A percentile compares a stretch with the other conserved stretches of the same genome.
phyloP scores from a whole-genome alignment of 805 yeast species.

The Saitoella complicata region DNA sequence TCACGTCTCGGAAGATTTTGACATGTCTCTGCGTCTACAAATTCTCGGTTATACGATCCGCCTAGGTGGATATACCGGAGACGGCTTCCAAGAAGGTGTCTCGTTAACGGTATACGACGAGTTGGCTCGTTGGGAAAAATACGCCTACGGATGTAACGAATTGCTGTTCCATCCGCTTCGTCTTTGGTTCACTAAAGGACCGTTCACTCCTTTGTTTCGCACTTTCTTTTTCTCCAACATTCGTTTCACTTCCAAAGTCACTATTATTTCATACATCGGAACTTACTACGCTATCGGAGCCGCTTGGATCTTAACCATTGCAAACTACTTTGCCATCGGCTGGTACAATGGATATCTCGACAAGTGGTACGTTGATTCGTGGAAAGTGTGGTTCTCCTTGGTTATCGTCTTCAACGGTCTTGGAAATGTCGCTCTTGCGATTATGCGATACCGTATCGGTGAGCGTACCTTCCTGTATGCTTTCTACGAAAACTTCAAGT shows the following conservation, averaged over 20 bases:
- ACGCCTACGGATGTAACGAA: constrained; percentile 9
- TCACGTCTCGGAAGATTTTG: constrained; percentile 12
- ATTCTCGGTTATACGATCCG: constrained; percentile 7
- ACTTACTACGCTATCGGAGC: constrained; percentile 10
- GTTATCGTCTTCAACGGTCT: constrained; percentile 8
- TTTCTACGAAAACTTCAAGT: constrained; percentile 3
- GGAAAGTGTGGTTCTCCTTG: constrained; percentile 5
- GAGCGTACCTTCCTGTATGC: constrained; percentile 4
- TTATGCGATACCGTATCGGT: constrained; percentile 4
- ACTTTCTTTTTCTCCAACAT: constrained; percentile 6
- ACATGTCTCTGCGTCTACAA: constrained; percentile 9
- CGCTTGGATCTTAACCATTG: constrained; percentile 4
- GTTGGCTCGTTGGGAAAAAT: constrained; percentile 12
- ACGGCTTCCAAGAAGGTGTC: constrained; percentile 10
- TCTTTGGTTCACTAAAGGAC: constrained; percentile 5
- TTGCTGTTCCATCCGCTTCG: constrained; percentile 6
- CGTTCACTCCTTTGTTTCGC: constrained; percentile 9
- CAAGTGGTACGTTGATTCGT: constrained; percentile 7
- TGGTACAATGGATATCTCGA: constrained; percentile 7
- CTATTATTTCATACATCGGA: constrained; percentile 9
- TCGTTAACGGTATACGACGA: constrained; percentile 10
- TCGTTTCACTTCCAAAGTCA: constrained; percentile 7
- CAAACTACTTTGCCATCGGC: constrained; percentile 7
- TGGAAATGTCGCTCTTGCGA: constrained; percentile 6
- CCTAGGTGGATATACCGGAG: constrained; percentile 5